Evolutionary conservation across 176 grass and related monocot genomes (phyloP).

Genomic region (Zizania latifolia): DNA sequence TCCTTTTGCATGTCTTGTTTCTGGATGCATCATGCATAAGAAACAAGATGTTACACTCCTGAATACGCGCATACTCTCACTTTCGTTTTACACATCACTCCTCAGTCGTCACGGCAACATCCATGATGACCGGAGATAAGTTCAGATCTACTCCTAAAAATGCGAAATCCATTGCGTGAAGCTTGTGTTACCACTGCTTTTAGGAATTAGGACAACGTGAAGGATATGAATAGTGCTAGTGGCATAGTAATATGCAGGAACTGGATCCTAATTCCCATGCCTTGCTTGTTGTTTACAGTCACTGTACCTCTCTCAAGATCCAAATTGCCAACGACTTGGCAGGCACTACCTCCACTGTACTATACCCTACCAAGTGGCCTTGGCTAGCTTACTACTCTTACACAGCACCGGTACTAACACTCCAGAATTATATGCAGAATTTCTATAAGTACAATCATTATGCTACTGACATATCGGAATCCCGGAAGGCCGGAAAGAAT

Average conservation of each 20-base stretch:
- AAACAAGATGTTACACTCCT: background rate
- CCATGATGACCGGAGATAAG: too few species aligned
- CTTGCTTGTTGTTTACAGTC: background rate
- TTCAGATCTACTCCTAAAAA: background rate
- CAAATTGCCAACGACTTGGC: slow-evolving; percentile 28
- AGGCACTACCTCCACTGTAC: slow-evolving; percentile 13
- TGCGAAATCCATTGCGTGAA: background rate
- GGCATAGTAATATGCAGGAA: slow-evolving; percentile 33
- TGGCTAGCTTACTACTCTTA: background rate
- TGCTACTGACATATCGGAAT: slow-evolving; percentile 29
- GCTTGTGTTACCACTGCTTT: background rate
- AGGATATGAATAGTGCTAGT: background rate
- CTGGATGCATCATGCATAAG: background rate
- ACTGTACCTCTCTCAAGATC: background rate
- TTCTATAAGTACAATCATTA: background rate
- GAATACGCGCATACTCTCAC: background rate
- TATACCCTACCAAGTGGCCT: background rate
- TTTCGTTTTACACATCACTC: background rate
- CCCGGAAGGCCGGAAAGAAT: slow-evolving; percentile 38
- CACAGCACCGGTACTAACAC: background rate
- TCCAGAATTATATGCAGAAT: slow-evolving; percentile 8
- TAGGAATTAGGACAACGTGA: background rate
- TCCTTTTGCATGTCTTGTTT: background rate
- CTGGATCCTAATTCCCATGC: background rate
- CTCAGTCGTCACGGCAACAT: background rate